A percentile compares a stretch with the other conserved stretches of the same genome.
phyloP scores from a whole-genome alignment of 1,284 basidiomycete species.

The Coniferiporia sulphurascens region DNA sequence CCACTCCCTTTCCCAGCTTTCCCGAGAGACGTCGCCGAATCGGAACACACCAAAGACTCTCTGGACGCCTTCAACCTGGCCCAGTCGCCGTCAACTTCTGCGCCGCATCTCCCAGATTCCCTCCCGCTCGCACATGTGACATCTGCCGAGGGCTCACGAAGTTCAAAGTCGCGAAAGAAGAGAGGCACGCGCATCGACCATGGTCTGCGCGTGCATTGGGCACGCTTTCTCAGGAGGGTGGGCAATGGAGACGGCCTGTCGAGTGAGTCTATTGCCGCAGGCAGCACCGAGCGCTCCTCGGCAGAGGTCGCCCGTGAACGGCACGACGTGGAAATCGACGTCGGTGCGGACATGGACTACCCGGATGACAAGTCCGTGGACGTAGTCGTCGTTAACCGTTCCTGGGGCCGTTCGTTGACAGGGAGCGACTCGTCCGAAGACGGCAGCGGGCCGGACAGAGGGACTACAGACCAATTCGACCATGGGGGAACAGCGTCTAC shows the following conservation, averaged over 20 bases:
- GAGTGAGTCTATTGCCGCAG: slow-evolving; percentile 7
- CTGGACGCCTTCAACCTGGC: neutral
- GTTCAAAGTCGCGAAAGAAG: slow-evolving; percentile 1
- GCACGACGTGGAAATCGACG: slow-evolving; percentile 23
- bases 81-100: neutral
- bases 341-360: slow-evolving; percentile 29
- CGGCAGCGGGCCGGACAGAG: slow-evolving; percentile 38
- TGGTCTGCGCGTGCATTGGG: slow-evolving; percentile 16
- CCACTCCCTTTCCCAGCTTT: slow-evolving; percentile 3
- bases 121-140: neutral
- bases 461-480: slow-evolving; percentile 30
- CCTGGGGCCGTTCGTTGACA: slow-evolving; percentile 48
- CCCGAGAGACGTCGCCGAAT: neutral
- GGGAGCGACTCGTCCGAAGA: slow-evolving; percentile 48
- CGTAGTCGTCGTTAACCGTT: slow-evolving; percentile 67
- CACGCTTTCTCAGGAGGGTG: slow-evolving; percentile 10
- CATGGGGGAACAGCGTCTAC: slow-evolving; percentile 26
- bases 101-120: neutral
- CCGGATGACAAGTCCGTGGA: slow-evolving; percentile 43
- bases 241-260: slow-evolving; percentile 3
- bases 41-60: neutral
- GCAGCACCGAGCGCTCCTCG: slow-evolving; percentile 3
- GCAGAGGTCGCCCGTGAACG: slow-evolving; percentile 7
- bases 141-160: neutral
- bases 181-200: slow-evolving; percentile 8